Base-by-base conservation (phyloP, 1,284 basidiomycete genomes). In the Malassezia psittaci region DNA sequence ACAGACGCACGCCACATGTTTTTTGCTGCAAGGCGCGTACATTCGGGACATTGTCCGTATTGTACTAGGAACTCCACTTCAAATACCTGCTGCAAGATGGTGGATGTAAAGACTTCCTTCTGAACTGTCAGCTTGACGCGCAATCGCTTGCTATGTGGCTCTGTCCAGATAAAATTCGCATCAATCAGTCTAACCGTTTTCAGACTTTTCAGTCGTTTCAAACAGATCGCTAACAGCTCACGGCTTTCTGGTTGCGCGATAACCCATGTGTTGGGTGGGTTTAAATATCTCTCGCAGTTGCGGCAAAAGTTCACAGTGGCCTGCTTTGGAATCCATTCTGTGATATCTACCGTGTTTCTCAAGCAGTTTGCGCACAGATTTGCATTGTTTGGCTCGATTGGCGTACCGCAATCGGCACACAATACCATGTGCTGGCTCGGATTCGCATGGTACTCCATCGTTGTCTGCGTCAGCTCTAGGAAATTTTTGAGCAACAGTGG, bases 91-190 rank as follows among this genome's bases (percentile, higher is more conserved):
- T 98, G 93, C 41, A 98, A 80, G 68, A 98, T 88, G 0, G 94
- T 98, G 48, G 87, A 86, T 1, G 89, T 88, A 64, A 98, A 82
- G 42, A 94, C 90, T 81, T 98, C 94, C 78, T 98, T 96, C 78
- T 98, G 94, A 52, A 98, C 91, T 0, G 93, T 96, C 68, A 98
- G 79, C 61, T 94, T 94, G 61, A 98, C 84, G 50, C 89, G 83
- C 60, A 98, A 76, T 48, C 94, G 82, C 75, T 93, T 93, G 49
- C 87, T 90, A 78, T 98, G 93, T 1, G 93, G 93, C 74, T 98
- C 94, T 9, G 93, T 98, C 93, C 94, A 98, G 72, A 98, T 90
- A 76, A 98, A 98, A 63, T 90, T 88, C 0, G 93, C 93, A 63
- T 98, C 93, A 36, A 94, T 94, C 41, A 98, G 78, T 34, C 93